These are phyloP conservation scores for Spinellus fusiger DNA, from an alignment of 192 early-diverging fungal genomes.

Conservation along the genomic window DNA sequence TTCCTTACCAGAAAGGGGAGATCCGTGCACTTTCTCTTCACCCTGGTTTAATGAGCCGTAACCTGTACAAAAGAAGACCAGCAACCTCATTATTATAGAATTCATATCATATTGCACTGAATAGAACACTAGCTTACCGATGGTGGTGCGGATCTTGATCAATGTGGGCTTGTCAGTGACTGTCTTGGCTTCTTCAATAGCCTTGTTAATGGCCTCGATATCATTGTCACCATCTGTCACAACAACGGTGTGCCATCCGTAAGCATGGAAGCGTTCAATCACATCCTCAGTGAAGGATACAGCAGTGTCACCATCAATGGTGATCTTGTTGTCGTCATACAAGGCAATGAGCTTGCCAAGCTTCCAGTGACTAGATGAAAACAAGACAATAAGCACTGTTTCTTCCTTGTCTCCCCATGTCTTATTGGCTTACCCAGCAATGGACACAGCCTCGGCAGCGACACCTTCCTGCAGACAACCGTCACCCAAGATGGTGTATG, in stretches of 20 bases:
- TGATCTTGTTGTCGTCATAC: slow-evolving; percentile 96
- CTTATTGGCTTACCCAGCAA: slow-evolving; percentile 24
- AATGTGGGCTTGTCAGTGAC: slow-evolving; percentile 86
- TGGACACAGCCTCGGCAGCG: slow-evolving; percentile 69
- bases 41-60: slow-evolving; percentile 86
- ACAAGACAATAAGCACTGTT: slow-evolving; percentile 1
- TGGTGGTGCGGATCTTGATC: slow-evolving; percentile 87
- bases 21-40: slow-evolving; percentile 89
- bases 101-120: neutral
- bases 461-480: slow-evolving; percentile 99
- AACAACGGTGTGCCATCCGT: slow-evolving; percentile 85
- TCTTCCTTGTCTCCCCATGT: neutral
- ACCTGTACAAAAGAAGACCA: slow-evolving; percentile 3
- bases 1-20: slow-evolving; percentile 56
- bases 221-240: slow-evolving; percentile 82
- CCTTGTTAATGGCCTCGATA: slow-evolving; percentile 58
- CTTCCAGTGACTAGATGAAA: slow-evolving; percentile 59
- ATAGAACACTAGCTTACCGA: slow-evolving; percentile 45
- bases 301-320: slow-evolving; percentile 83
- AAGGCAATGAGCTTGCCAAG: slow-evolving; percentile 91
- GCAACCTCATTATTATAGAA: neutral
- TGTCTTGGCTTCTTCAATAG: slow-evolving; percentile 75
- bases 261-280: slow-evolving; percentile 78
- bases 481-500: slow-evolving; percentile 83
- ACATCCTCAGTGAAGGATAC: slow-evolving; percentile 93